A percentile compares a stretch with the other conserved stretches of the same genome.
Evolutionary conservation across 441 rosid genomes (phyloP).

Genomic region (Populus trichocarpa): DNA sequence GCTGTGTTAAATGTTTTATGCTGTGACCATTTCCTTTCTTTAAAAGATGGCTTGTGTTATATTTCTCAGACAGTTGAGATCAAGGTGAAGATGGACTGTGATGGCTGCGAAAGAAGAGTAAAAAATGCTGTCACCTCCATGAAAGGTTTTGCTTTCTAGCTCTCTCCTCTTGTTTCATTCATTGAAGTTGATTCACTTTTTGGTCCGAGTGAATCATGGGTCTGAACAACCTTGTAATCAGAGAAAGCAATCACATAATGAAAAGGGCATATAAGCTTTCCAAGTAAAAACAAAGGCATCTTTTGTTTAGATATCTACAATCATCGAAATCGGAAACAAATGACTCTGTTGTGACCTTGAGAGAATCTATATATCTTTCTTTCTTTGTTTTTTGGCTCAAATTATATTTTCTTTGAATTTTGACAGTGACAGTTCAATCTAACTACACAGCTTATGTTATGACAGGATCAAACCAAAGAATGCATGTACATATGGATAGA

Average conservation of each 20-base stretch:
- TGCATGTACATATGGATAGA: not conserved
- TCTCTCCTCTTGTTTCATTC: conserved; percentile 2
- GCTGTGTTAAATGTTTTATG: not conserved
- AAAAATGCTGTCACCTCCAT: conserved; percentile 59
- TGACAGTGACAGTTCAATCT: conserved; percentile 9
- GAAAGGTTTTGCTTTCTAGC: conserved; percentile 48
- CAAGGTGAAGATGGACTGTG: conserved; percentile 96
- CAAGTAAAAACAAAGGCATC: not conserved
- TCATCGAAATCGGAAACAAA: conserved; percentile 4
- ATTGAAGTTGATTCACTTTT: not conserved
- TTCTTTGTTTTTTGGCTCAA: not conserved
- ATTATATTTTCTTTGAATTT: not conserved
- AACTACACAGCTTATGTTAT: not conserved
- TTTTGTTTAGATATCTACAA: not conserved
- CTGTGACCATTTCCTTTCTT: not conserved
- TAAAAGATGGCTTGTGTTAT: conserved; percentile 3
- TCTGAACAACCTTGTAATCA: not conserved
- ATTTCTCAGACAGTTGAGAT: conserved; percentile 76
- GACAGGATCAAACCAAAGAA: not conserved
- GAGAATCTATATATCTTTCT: not conserved
- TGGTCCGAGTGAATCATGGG: conserved; percentile 1
- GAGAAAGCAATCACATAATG: not conserved
- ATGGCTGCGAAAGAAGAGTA: conserved; percentile 91
- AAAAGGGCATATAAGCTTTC: conserved; percentile 1
- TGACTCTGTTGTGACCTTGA: conserved; percentile 6